These are phyloP conservation scores for Plasmopara muralis DNA, from an alignment of 352 stramenopile genomes.

Conservation along the genomic window DNA sequence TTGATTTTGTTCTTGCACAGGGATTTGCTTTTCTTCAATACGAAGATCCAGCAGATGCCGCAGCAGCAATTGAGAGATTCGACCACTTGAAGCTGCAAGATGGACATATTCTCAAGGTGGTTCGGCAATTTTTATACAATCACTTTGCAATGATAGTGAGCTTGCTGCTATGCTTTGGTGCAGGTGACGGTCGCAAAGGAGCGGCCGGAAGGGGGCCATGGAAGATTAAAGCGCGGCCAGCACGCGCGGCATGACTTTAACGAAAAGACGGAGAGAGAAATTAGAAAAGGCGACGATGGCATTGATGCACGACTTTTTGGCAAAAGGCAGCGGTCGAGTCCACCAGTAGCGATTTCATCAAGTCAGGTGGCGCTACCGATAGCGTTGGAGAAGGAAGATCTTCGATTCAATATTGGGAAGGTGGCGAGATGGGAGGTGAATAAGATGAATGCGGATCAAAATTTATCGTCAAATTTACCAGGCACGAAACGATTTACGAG, in stretches of 20 bases:
- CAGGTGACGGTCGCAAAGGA: conserved; percentile 72
- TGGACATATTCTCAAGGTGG: conserved; percentile 69
- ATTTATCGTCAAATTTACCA: not conserved
- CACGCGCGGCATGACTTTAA: conserved; percentile 37
- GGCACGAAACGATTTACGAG: conserved; percentile 9
- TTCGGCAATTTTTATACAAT: not conserved
- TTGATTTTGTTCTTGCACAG: conserved; percentile 10
- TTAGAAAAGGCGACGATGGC: conserved; percentile 16
- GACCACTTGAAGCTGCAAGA: conserved; percentile 57
- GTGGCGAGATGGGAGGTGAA: conserved; percentile 2
- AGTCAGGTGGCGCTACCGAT: conserved; percentile 11
- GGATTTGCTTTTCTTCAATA: conserved; percentile 80
- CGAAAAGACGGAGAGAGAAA: conserved; percentile 15
- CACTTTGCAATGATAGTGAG: conserved; percentile 1
- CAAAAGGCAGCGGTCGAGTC: conserved; percentile 64
- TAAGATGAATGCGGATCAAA: not conserved
- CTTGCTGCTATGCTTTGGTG: not conserved
- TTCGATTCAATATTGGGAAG: conserved; percentile 1
- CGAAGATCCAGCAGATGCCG: conserved; percentile 38
- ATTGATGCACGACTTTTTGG: conserved; percentile 32
- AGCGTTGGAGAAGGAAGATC: conserved; percentile 15
- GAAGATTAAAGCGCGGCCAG: conserved; percentile 67
- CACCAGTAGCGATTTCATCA: conserved; percentile 15
- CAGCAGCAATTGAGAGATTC: conserved; percentile 50
- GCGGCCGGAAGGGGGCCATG: conserved; percentile 22